Conservation (phyloP, 2,329 filamentous ascomycete species). For the Fusarium proliferatum region DNA sequence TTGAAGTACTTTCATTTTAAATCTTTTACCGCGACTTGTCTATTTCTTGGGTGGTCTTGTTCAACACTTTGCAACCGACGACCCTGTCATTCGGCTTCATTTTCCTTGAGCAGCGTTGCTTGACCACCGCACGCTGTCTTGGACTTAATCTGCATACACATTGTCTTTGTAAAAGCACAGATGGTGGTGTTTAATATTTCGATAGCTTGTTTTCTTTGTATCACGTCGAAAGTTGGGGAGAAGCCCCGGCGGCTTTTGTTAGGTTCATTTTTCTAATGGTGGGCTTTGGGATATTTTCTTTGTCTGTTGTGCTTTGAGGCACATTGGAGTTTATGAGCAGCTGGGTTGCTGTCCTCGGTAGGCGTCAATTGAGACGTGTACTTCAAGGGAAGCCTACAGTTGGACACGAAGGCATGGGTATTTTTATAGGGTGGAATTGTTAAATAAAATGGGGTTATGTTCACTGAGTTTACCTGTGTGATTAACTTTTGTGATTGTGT, state of each 20-base stretch:
- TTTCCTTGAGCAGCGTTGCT: conserved; percentile 26
- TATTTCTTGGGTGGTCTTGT: conserved; percentile 43
- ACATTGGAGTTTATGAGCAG: conserved; percentile 40
- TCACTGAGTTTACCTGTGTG: background rate
- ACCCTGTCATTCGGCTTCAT: conserved; percentile 40
- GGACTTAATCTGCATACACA: conserved; percentile 48
- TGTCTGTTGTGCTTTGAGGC: conserved; percentile 17
- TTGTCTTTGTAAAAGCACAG: conserved; percentile 41
- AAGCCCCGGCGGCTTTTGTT: conserved; percentile 51
- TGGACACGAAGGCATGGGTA: conserved; percentile 39
- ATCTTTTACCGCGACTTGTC: conserved; percentile 47
- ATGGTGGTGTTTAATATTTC: conserved; percentile 42
- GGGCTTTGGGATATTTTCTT: conserved; percentile 22
- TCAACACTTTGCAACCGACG: conserved; percentile 41
- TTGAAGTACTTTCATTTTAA: conserved; percentile 45
- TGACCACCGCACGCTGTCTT: conserved; percentile 43
- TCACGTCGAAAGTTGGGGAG: conserved; percentile 42
- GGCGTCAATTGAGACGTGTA: conserved; percentile 28
- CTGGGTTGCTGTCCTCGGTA: conserved; percentile 33
- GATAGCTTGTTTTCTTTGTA: conserved; percentile 33
- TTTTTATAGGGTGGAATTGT: conserved; percentile 27
- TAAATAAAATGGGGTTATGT: conserved; percentile 34
- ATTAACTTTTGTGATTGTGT: background rate
- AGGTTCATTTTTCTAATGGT: conserved; percentile 41
- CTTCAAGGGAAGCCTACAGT: conserved; percentile 32